Conservation (phyloP, 768 basidiomycete genomes). For the Collybia mongolica region DNA sequence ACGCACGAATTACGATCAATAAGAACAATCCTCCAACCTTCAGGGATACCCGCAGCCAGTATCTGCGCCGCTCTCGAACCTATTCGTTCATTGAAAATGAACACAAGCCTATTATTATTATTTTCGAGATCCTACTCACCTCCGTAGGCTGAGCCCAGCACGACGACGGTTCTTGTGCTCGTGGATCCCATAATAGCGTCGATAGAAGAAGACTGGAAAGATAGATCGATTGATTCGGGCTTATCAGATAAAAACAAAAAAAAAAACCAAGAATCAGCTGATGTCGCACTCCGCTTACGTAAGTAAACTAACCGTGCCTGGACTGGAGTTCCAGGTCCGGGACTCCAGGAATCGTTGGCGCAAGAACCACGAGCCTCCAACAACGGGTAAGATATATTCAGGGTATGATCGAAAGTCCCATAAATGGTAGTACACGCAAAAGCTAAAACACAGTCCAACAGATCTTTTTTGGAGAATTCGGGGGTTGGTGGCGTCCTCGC, state of each 20-base stretch:
- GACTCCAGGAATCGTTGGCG: slow-evolving; percentile 13
- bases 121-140: slow-evolving; percentile 28
- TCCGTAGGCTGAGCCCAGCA: slow-evolving; percentile 57
- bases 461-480: too few relatives aligned
- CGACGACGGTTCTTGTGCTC: slow-evolving; percentile 39
- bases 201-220: background rate
- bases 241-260: slow-evolving; percentile 6
- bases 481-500: too few relatives aligned
- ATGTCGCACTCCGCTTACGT: too few relatives aligned
- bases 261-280: too few relatives aligned
- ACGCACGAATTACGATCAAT: slow-evolving; percentile 61
- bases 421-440: too few relatives aligned
- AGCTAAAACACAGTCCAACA: too few relatives aligned
- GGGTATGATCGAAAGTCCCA: too few relatives aligned
- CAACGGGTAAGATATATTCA: too few relatives aligned
- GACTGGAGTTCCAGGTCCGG: slow-evolving; percentile 16
- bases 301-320: background rate
- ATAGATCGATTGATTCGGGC: background rate
- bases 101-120: too few relatives aligned
- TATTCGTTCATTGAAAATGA: slow-evolving; percentile 11
- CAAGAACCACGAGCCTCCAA: too few relatives aligned
- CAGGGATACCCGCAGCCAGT: slow-evolving; percentile 46
- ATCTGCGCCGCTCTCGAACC: slow-evolving; percentile 49
- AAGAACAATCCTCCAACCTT: slow-evolving; percentile 53
- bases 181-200: slow-evolving; percentile 6